A percentile compares a stretch with the other conserved stretches of the same genome.
These are phyloP conservation scores for Fraxinus dipetala DNA, from an alignment of 305 asterid genomes.

Conservation along the genomic window DNA sequence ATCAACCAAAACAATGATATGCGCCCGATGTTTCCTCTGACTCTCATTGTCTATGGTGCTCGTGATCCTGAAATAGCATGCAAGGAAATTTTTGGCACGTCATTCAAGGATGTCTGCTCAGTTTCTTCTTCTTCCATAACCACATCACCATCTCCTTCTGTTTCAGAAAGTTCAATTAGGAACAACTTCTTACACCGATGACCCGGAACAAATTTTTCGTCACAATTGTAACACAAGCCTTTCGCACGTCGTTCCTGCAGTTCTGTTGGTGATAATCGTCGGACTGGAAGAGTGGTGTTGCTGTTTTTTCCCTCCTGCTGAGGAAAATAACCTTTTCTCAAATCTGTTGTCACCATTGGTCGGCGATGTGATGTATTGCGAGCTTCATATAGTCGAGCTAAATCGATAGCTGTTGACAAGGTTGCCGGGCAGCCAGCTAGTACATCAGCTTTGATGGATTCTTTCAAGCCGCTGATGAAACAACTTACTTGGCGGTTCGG, in stretches of 20 bases:
- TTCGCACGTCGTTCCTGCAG: not conserved
- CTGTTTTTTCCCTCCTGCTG: not conserved
- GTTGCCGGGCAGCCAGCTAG: not conserved
- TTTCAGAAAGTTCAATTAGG: too few relatives aligned
- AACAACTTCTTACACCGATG: not conserved
- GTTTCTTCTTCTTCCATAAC: not conserved
- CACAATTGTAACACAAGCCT: not conserved
- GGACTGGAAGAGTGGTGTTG: not conserved
- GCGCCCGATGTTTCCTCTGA: not conserved
- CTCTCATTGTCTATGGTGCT: not conserved
- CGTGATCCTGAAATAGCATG: not conserved
- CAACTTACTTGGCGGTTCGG: not conserved
- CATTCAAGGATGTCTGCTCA: too few relatives aligned
- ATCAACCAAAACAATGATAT: not conserved
- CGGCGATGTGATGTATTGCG: too few relatives aligned
- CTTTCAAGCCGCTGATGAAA: not conserved
- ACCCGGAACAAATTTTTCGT: not conserved
- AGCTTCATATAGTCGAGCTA: too few relatives aligned
- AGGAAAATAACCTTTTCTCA: too few relatives aligned
- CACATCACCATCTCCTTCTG: not conserved
- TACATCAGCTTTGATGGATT: not conserved
- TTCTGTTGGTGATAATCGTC: not conserved
- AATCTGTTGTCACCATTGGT: too few relatives aligned
- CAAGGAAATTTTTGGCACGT: not conserved
- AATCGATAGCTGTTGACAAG: too few relatives aligned